Base-by-base conservation (phyloP, 2,329 filamentous ascomycete genomes). In the Colletotrichum tropicale region DNA sequence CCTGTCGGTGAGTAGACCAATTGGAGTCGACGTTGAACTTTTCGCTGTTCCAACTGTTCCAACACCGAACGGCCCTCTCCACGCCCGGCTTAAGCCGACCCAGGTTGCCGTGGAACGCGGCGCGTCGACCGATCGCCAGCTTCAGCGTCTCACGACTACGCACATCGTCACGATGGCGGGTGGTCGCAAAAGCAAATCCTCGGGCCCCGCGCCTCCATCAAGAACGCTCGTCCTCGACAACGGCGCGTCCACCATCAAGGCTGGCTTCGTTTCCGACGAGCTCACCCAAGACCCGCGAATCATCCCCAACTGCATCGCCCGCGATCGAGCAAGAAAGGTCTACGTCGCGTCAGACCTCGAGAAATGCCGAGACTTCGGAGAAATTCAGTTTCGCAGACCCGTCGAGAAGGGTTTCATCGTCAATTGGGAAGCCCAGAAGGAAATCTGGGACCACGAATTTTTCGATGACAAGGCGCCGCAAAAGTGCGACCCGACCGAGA, bases 361-460 rank as follows among this genome's bases (percentile, higher is more conserved):
- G 10, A 89, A 92, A 74, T 98, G 96, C 84, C 93, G 90, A 78
- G 96, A 99, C 82, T 98, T 95, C 87, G 95, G 96, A 78, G 96
- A 98, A 83, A 92, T 98, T 24, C 90, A 92, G 10, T 98, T 98
- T 81, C 91, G 96, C 2, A 89, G 96, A 0, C 97, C 97, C 0
- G 94, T 98, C 2, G 97, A 99, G 84, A 98, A 96, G 84, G 97
- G 97, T 9, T 98, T 95, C 82, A 89, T 98, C 66, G 96, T 98
- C 76, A 98, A 96, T 82, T 99, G 97, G 97, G 97, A 99, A 84
- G 93, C 94, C 1, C 92, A 99, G 86, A 96, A 95, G 85, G 96
- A 97, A 81, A 95, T 99, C 67, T 99, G 97, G 97, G 96, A 98
- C 81, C 92, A 93, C 79, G 93, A 96, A 76, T 94, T 98, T 81